A percentile compares a stretch with the other conserved stretches of the same genome.
phyloP scores from a whole-genome alignment of 192 early-diverging fungal genomes.

The Coemansia sp. region DNA sequence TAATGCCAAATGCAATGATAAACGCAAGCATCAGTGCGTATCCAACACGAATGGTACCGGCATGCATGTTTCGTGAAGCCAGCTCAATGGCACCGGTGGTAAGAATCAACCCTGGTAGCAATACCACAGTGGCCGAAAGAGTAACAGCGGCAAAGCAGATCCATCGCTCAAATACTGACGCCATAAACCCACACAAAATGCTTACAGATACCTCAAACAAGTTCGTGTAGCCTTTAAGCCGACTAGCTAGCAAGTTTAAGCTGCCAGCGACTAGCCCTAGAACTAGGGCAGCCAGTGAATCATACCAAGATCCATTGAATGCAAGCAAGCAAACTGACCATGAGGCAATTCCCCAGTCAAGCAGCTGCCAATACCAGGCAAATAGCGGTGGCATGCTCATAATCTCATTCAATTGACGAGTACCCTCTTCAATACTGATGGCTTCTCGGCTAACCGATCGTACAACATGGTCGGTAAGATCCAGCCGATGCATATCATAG shows the following conservation, averaged over 20 bases:
- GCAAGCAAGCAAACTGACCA: constrained; percentile 62
- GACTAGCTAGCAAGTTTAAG: constrained; percentile 58
- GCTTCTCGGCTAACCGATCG: constrained; percentile 58
- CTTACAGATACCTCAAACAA: constrained; percentile 64
- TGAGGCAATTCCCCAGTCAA: constrained; percentile 55
- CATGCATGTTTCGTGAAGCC: constrained; percentile 77
- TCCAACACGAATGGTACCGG: constrained; percentile 76
- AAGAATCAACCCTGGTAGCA: constrained; percentile 68
- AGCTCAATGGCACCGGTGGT: constrained; percentile 82
- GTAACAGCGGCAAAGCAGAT: constrained; percentile 61
- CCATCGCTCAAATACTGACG: constrained; percentile 49
- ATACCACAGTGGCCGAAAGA: constrained; percentile 59
- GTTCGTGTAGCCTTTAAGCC: constrained; percentile 57
- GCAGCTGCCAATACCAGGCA: constrained; percentile 55
- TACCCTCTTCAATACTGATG: constrained; percentile 57
- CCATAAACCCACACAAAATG: constrained; percentile 58
- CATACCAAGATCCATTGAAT: constrained; percentile 63
- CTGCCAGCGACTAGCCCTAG: constrained; percentile 55
- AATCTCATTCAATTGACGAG: constrained; percentile 57
- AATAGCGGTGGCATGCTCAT: constrained; percentile 48
- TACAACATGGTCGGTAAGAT: constrained; percentile 59
- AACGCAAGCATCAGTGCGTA: constrained; percentile 75
- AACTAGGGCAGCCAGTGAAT: constrained; percentile 55
- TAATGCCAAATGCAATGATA: constrained; percentile 68
- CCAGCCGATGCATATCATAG: constrained; percentile 64